A percentile compares a stretch with the other conserved stretches of the same genome.
Conservation (phyloP, 2,329 filamentous ascomycete genomes). For the Beauveria bassiana region DNA sequence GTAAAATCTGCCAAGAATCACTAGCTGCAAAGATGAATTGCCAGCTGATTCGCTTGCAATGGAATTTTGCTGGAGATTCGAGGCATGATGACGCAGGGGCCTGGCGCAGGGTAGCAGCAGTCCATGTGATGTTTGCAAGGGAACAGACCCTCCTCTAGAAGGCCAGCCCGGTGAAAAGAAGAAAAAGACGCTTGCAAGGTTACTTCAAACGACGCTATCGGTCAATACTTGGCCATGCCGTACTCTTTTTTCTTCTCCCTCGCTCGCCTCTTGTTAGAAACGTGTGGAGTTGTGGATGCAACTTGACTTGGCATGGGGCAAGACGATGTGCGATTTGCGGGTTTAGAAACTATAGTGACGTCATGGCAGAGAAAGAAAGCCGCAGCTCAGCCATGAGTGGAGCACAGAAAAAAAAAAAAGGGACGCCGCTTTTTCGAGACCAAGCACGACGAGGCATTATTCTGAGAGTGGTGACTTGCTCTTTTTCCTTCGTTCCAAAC, state of each 20-base stretch:
- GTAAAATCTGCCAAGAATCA: neutral
- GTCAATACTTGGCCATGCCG: too few species aligned
- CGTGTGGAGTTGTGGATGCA: neutral
- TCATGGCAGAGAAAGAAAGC: neutral
- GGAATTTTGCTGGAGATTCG: neutral
- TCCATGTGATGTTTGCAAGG: too few species aligned
- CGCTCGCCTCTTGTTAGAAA: neutral
- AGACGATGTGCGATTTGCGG: neutral
- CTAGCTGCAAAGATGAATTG: neutral
- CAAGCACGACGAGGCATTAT: too few species aligned
- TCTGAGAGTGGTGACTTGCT: too few species aligned
- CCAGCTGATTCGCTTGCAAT: neutral
- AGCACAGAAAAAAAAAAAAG: neutral
- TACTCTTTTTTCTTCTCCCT: too few species aligned
- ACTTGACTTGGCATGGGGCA: neutral
- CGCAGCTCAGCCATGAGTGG: neutral
- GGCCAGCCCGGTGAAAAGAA: neutral
- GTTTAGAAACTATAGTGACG: neutral
- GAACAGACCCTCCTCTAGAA: too few species aligned
- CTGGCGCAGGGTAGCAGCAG: too few species aligned
- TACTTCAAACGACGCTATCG: too few species aligned
- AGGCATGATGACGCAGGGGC: neutral
- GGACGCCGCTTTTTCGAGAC: neutral
- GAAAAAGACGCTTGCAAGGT: too few species aligned
- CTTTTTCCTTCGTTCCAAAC: too few species aligned